Evolutionary conservation across 495 filamentous ascomycete genomes (phyloP).

Genomic region (Neurospora terricola): DNA sequence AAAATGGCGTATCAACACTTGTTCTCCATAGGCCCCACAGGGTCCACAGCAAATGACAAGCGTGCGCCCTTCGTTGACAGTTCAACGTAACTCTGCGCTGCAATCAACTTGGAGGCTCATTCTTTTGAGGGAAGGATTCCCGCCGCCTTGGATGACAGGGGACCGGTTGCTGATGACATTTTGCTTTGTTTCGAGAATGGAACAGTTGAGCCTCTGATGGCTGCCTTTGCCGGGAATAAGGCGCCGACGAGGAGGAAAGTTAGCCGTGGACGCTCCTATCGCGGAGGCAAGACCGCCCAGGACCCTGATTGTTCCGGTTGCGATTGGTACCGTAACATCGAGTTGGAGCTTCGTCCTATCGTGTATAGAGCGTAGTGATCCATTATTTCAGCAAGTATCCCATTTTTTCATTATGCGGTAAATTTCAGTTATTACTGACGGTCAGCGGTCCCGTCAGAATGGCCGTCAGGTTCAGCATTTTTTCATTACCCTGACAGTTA

Average conservation of each 20-base stretch:
- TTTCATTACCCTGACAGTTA: not conserved
- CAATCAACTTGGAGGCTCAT: not conserved
- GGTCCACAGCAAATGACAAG: not conserved
- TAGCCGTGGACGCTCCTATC: not conserved
- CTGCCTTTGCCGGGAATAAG: not conserved
- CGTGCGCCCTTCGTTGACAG: not conserved
- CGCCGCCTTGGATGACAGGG: not conserved
- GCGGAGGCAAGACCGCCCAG: not conserved
- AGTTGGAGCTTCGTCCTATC: not conserved
- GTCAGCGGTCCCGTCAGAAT: not conserved
- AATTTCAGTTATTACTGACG: not conserved
- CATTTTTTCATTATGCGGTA: not conserved
- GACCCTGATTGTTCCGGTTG: not conserved
- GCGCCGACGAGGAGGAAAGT: not conserved
- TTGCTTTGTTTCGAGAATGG: not conserved
- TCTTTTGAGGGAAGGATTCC: not conserved
- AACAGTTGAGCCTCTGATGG: not conserved
- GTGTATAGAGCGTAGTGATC: not conserved
- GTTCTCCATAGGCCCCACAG: not conserved
- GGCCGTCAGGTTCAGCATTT: not conserved
- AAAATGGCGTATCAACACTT: not conserved
- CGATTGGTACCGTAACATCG: not conserved
- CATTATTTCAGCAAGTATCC: not conserved
- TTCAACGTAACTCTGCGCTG: not conserved
- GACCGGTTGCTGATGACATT: not conserved